A percentile compares a stretch with the other conserved stretches of the same genome.
phyloP scores from a whole-genome alignment of 2,329 filamentous ascomycete species.

The Hypoxylon rubiginosum region DNA sequence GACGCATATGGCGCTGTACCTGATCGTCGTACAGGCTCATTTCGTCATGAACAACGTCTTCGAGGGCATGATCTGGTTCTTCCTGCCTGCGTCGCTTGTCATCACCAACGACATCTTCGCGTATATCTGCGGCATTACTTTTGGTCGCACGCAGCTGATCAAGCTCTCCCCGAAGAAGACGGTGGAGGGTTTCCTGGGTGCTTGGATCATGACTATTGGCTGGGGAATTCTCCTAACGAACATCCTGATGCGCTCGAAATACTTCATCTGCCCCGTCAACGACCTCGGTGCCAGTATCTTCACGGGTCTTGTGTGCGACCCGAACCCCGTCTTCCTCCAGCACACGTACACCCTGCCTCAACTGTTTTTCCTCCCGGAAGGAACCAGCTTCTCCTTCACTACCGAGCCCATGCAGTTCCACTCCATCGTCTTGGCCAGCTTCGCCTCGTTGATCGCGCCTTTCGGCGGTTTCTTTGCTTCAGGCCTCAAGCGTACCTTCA shows the following conservation, averaged over 20 bases:
- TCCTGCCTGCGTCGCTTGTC: constrained; percentile 92
- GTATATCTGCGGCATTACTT: constrained; percentile 97
- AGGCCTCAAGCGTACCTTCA: constrained; percentile 97
- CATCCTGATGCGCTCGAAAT: constrained; percentile 89
- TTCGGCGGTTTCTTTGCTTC: constrained; percentile 99
- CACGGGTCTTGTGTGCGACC: constrained; percentile 88
- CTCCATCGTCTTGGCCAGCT: constrained; percentile 88
- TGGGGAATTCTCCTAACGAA: constrained; percentile 87
- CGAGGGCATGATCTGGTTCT: constrained; percentile 99
- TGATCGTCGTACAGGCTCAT: constrained; percentile 97
- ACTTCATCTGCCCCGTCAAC: constrained; percentile 98
- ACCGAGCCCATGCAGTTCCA: constrained; percentile 94
- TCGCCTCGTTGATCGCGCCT: constrained; percentile 95
- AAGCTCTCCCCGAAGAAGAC: constrained; percentile 99
- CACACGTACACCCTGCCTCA: constrained; percentile 65
- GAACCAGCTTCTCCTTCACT: constrained; percentile 69
- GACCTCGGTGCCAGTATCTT: constrained; percentile 95
- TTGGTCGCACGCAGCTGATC: constrained; percentile 96
- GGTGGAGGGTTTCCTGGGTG: constrained; percentile 95
- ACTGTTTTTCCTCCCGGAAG: constrained; percentile 68
- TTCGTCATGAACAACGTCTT: constrained; percentile 99
- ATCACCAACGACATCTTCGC: constrained; percentile 99
- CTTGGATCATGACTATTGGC: constrained; percentile 94
- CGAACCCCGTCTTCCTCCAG: constrained; percentile 91
- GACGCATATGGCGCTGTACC: constrained; percentile 98